Conservation (phyloP, 352 stramenopile genomes). For the Globisporangium emineosum region DNA sequence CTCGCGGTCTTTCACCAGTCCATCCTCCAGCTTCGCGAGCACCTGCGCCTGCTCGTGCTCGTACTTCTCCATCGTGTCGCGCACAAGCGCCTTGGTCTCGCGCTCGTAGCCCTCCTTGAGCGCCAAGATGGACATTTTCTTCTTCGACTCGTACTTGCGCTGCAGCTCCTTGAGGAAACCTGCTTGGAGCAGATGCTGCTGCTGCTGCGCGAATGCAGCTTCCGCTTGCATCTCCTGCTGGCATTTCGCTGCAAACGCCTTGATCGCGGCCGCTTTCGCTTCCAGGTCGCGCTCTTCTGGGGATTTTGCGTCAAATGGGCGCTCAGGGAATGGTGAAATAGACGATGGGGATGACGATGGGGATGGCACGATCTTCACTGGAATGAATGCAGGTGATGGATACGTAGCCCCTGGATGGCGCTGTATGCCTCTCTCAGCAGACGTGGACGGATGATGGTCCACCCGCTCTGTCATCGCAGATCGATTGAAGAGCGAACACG, state of each 20-base stretch:
- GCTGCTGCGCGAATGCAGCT: conserved; percentile 22
- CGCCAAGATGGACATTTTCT: conserved; percentile 43
- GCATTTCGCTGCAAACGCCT: conserved; percentile 27
- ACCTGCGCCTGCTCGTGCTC: conserved; percentile 39
- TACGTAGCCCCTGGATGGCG: neutral
- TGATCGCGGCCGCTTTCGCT: conserved; percentile 32
- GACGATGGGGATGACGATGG: neutral
- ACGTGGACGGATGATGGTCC: neutral
- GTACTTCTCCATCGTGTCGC: conserved; percentile 38
- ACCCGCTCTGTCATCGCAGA: neutral
- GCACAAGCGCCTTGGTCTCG: conserved; percentile 46
- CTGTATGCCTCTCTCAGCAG: no score
- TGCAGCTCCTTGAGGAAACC: conserved; percentile 49
- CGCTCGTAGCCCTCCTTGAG: conserved; percentile 49
- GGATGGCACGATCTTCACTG: neutral
- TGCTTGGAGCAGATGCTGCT: conserved; percentile 32
- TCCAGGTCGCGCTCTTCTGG: conserved; percentile 27
- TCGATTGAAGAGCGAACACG: neutral
- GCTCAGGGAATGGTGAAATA: neutral
- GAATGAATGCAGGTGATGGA: neutral
- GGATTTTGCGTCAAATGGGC: conserved; percentile 10
- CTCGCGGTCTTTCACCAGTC: conserved; percentile 36
- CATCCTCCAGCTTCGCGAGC: conserved; percentile 22
- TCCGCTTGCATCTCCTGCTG: conserved; percentile 40
- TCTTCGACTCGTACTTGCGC: conserved; percentile 64